Evolutionary conservation across 2,329 filamentous ascomycete species (phyloP).

Genomic region (Ascochyta clinopodiicola): DNA sequence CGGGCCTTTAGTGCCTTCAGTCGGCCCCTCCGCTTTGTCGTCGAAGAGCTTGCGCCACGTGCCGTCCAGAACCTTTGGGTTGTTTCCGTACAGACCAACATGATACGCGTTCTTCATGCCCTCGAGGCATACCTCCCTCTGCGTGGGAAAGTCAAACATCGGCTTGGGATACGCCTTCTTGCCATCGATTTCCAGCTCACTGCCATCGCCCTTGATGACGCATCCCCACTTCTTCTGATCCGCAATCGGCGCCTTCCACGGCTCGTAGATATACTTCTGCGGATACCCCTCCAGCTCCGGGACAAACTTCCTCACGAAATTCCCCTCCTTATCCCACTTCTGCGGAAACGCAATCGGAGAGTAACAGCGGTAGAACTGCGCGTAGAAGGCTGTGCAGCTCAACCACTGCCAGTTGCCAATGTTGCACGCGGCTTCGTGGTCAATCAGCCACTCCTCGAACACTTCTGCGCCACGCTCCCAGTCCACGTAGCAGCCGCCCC

Average conservation of each 20-base stretch:
- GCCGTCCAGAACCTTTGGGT: slow-evolving; percentile 67
- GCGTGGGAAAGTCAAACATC: slow-evolving; percentile 76
- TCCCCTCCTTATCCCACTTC: slow-evolving; percentile 76
- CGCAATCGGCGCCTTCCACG: slow-evolving; percentile 72
- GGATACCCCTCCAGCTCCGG: slow-evolving; percentile 69
- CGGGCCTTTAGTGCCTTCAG: slow-evolving; percentile 49
- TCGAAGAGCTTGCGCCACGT: slow-evolving; percentile 60
- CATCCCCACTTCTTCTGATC: slow-evolving; percentile 75
- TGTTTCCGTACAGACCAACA: slow-evolving; percentile 69
- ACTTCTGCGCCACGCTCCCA: slow-evolving; percentile 82
- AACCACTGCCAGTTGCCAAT: slow-evolving; percentile 82
- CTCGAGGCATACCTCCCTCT: slow-evolving; percentile 67
- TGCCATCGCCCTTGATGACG: slow-evolving; percentile 58
- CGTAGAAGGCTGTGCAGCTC: slow-evolving; percentile 75
- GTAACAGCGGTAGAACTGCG: slow-evolving; percentile 75
- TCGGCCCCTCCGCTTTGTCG: slow-evolving; percentile 55
- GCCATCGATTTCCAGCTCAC: slow-evolving; percentile 49
- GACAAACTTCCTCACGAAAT: slow-evolving; percentile 69
- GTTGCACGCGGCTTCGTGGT: slow-evolving; percentile 77
- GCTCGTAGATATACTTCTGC: slow-evolving; percentile 78
- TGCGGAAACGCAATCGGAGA: slow-evolving; percentile 73
- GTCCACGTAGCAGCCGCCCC: slow-evolving; percentile 77
- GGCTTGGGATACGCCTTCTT: slow-evolving; percentile 69
- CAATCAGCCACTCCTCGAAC: slow-evolving; percentile 77
- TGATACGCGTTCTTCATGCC: slow-evolving; percentile 75